Conservation (phyloP, 2,329 filamentous ascomycete species). For the Trichophaea hybrida region DNA sequence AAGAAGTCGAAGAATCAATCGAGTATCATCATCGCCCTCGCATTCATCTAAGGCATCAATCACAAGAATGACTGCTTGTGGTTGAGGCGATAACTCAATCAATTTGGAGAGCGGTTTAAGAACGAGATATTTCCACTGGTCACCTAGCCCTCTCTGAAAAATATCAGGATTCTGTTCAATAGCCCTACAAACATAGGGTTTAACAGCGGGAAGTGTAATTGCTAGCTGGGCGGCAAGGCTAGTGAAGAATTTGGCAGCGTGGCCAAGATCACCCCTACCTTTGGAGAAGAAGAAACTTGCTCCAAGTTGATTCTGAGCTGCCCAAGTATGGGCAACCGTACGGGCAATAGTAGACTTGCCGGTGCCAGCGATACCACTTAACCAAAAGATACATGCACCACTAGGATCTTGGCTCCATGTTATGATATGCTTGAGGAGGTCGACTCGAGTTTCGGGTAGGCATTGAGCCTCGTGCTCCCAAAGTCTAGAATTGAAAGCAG, state of each 20-base stretch:
- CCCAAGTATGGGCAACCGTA: conserved; percentile 28
- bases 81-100: too few relatives aligned
- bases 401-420: conserved; percentile 9
- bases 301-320: conserved; percentile 16
- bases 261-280: too few relatives aligned
- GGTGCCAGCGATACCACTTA: too few relatives aligned
- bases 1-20: too few relatives aligned
- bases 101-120: too few relatives aligned
- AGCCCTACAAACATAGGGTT: background rate
- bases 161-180: conserved; percentile 25
- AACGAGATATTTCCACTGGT: conserved; percentile 37
- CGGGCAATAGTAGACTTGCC: too few relatives aligned
- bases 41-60: too few relatives aligned
- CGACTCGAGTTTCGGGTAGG: conserved; percentile 24
- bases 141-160: conserved; percentile 25
- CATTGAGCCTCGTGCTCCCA: conserved; percentile 9
- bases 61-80: too few relatives aligned
- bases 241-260: too few relatives aligned
- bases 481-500: background rate
- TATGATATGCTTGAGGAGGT: conserved; percentile 20
- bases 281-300: too few relatives aligned
- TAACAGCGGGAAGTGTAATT: background rate
- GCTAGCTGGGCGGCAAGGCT: conserved; percentile 11
- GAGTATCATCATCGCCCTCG: too few relatives aligned
- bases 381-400: conserved; percentile 28